Evolutionary conservation across 2,329 filamentous ascomycete genomes (phyloP).

Genomic region (Penicillium sp.): DNA sequence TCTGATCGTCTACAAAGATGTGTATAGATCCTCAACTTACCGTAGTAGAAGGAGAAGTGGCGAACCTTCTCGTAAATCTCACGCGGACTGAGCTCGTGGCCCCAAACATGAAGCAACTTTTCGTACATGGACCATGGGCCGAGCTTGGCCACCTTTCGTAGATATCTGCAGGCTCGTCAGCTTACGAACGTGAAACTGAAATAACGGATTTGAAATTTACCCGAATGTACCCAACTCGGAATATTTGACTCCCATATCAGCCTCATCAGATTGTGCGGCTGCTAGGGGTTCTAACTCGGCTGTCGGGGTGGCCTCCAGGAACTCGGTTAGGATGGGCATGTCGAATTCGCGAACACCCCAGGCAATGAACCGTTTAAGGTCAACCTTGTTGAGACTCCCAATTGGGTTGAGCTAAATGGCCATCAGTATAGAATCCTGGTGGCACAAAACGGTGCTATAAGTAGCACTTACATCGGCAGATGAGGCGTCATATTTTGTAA

Average conservation of each 20-base stretch:
- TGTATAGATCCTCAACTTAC: neutral
- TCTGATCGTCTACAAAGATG: neutral
- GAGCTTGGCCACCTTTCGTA: constrained; percentile 60
- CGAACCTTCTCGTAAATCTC: constrained; percentile 54
- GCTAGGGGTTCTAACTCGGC: constrained; percentile 70
- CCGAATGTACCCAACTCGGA: constrained; percentile 59
- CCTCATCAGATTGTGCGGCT: constrained; percentile 60
- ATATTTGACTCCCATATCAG: constrained; percentile 60
- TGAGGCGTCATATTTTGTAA: constrained; percentile 71
- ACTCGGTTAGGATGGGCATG: constrained; percentile 67
- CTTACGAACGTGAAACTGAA: constrained; percentile 20
- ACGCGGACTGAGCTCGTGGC: constrained; percentile 42
- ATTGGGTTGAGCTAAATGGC: constrained; percentile 41
- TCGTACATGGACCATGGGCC: constrained; percentile 60
- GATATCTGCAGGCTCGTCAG: constrained; percentile 56
- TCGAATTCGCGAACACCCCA: constrained; percentile 64
- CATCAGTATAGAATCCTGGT: constrained; percentile 54
- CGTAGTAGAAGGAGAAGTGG: constrained; percentile 44
- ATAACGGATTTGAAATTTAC: neutral
- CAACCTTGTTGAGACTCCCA: constrained; percentile 63
- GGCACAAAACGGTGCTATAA: neutral
- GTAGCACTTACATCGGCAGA: constrained; percentile 56
- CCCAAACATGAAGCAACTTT: constrained; percentile 57
- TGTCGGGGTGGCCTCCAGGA: constrained; percentile 65
- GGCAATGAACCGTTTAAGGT: constrained; percentile 72